phyloP scores from a whole-genome alignment of 129 eudicot species.

The Heracleum sosnowskyi region DNA sequence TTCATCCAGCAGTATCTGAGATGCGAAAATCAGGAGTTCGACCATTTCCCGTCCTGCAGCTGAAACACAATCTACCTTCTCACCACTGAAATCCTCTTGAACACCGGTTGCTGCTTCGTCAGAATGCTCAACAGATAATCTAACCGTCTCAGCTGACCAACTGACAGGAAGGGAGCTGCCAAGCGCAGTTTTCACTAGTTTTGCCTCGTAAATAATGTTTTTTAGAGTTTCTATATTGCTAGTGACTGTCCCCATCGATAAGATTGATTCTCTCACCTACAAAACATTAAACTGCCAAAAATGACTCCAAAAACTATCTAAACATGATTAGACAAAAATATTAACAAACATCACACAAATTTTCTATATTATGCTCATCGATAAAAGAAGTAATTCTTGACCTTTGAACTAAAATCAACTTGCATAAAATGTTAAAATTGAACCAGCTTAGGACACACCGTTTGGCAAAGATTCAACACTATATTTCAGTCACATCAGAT shows the following conservation, averaged over 20 bases:
- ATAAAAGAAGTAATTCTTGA: neutral
- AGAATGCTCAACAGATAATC: constrained; percentile 11
- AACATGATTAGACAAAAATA: neutral
- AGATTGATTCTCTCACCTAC: constrained; percentile 51
- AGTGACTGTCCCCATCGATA: constrained; percentile 15
- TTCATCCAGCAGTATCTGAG: constrained; percentile 33
- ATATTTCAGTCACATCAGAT: neutral
- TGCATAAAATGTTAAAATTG: neutral
- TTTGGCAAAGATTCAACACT: neutral
- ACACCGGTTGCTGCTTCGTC: constrained; percentile 4
- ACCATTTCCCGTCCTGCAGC: constrained; percentile 89
- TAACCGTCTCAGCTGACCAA: constrained; percentile 48
- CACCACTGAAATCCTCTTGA: constrained; percentile 20
- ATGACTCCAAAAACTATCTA: neutral
- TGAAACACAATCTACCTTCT: constrained; percentile 64
- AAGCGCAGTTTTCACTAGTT: constrained; percentile 64
- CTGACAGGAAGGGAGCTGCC: constrained; percentile 72
- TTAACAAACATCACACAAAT: neutral
- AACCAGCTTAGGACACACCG: neutral
- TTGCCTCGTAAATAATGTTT: constrained; percentile 58
- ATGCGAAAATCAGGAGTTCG: constrained; percentile 61
- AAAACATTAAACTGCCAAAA: neutral
- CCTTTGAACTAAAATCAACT: neutral
- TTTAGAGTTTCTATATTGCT: constrained; percentile 35
- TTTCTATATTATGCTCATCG: neutral